Percentiles rank a stretch among this genome's conserved stretches.
Conservation (phyloP, 345 rosid genomes). For the Luvunga scandens region DNA sequence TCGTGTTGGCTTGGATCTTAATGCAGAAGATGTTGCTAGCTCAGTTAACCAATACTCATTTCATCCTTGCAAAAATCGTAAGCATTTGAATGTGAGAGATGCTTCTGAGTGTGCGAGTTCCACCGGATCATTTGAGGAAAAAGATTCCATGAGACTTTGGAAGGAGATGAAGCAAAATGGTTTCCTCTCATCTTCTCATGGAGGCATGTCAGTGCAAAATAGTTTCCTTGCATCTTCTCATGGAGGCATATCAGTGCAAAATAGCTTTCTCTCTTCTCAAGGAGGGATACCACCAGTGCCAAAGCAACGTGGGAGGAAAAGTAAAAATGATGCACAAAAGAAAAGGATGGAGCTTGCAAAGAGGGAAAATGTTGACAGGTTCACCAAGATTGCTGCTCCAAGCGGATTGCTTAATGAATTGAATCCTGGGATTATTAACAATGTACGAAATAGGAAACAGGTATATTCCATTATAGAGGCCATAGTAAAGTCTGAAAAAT, state of each 20-base stretch:
- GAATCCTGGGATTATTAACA: conserved; percentile 93
- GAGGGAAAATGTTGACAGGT: conserved; percentile 75
- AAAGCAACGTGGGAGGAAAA: conserved; percentile 65
- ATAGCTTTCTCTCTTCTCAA: conserved; percentile 36
- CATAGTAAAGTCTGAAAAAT: conserved; percentile 57
- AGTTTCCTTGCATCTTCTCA: conserved; percentile 37
- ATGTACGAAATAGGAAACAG: conserved; percentile 81
- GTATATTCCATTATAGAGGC: conserved; percentile 91
- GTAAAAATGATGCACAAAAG: conserved; percentile 51
- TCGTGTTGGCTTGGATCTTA: conserved; percentile 50
- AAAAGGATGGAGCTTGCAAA: conserved; percentile 68
- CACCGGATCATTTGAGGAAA: conserved; percentile 42
- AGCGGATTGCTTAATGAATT: conserved; percentile 82
- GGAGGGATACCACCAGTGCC: conserved; percentile 60
- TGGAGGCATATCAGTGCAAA: conserved; percentile 48
- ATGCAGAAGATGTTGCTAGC: conserved; percentile 51
- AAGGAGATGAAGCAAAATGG: conserved; percentile 89
- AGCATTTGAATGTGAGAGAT: conserved; percentile 28
- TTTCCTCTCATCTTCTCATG: conserved; percentile 69
- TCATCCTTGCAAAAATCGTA: conserved; percentile 31
- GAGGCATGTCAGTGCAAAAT: conserved; percentile 50
- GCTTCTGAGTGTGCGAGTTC: conserved; percentile 80
- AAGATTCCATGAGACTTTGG: conserved; percentile 72
- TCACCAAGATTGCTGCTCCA: conserved; percentile 82
- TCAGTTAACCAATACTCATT: conserved; percentile 40